These are phyloP conservation scores for Lasiosphaeria ovina DNA, from an alignment of 495 filamentous ascomycete genomes.

Conservation along the genomic window DNA sequence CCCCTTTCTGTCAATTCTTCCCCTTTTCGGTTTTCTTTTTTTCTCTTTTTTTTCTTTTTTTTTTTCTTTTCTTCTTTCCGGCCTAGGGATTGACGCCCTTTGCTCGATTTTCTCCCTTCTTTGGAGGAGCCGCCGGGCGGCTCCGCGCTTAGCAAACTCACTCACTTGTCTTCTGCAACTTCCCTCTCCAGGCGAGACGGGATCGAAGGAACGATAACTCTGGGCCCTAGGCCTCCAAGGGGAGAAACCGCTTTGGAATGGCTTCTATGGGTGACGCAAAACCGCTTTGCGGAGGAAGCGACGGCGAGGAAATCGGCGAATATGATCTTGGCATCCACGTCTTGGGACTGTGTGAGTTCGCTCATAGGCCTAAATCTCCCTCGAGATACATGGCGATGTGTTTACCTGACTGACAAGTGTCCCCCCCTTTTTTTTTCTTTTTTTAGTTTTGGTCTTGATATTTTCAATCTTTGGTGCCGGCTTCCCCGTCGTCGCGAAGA, in stretches of 20 bases:
- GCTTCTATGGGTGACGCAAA: constrained; percentile 29
- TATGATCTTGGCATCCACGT: constrained; percentile 52
- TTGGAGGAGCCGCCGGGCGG: constrained; percentile 1
- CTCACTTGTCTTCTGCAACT: neutral
- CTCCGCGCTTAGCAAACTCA: neutral
- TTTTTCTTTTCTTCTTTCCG: constrained; percentile 17
- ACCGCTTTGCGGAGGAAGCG: constrained; percentile 45
- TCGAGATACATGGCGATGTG: too few relatives aligned
- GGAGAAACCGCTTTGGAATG: neutral
- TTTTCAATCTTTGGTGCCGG: constrained; percentile 47
- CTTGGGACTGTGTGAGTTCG: constrained; percentile 48
- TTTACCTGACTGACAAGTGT: too few relatives aligned
- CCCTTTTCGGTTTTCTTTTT: constrained; percentile 20
- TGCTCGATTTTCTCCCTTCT: constrained; percentile 19
- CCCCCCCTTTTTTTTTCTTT: neutral
- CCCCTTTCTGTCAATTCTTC: constrained; percentile 25
- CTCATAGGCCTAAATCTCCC: neutral
- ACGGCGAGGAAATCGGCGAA: constrained; percentile 38
- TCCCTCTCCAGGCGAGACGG: neutral
- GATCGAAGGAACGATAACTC: neutral
- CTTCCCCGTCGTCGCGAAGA: constrained; percentile 55
- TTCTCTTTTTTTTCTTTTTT: constrained; percentile 16
- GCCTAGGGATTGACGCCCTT: neutral
- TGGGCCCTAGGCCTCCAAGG: neutral
- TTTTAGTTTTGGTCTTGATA: constrained; percentile 38